Percentiles rank a stretch among this genome's conserved stretches.
Evolutionary conservation across 2,329 filamentous ascomycete genomes (phyloP).

Genomic region (Pyrenophora seminiperda): DNA sequence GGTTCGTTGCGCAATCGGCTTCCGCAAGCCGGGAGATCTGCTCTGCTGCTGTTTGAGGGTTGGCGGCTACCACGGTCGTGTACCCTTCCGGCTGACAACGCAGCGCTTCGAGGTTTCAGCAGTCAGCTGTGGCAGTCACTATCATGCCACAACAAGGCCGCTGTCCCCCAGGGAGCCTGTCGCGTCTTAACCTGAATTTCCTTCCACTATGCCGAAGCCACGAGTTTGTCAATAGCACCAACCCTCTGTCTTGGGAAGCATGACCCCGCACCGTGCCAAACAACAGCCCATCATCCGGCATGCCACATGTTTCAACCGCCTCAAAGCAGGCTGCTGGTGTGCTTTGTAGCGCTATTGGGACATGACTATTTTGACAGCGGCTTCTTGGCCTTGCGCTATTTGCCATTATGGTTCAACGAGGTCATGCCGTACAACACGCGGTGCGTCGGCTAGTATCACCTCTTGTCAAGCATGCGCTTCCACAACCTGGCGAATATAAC

Average conservation of each 20-base stretch:
- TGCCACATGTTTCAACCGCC: not conserved
- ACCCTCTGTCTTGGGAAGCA: not conserved
- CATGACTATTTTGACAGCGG: too few species aligned
- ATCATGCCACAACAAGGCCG: slow-evolving; percentile 9
- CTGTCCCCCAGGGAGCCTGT: slow-evolving; percentile 3
- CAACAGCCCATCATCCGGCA: not conserved
- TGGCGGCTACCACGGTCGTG: slow-evolving; percentile 19
- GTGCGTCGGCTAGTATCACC: not conserved
- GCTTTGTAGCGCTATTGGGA: too few species aligned
- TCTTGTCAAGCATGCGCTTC: too few species aligned
- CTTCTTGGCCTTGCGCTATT: slow-evolving; percentile 6
- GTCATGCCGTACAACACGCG: not conserved
- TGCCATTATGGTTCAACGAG: not conserved
- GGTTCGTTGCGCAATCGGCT: slow-evolving; percentile 21
- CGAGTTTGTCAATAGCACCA: not conserved
- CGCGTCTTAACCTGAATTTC: not conserved
- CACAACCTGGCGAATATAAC: too few species aligned
- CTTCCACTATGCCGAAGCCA: not conserved
- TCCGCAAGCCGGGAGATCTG: slow-evolving; percentile 12
- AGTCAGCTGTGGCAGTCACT: slow-evolving; percentile 10
- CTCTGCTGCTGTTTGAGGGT: slow-evolving; percentile 16
- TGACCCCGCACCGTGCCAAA: not conserved
- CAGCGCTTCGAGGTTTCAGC: slow-evolving; percentile 30
- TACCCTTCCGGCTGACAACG: slow-evolving; percentile 12
- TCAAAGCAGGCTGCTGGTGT: not conserved